Conservation (phyloP, 2,329 filamentous ascomycete genomes). For the Alternaria gansuensis region DNA sequence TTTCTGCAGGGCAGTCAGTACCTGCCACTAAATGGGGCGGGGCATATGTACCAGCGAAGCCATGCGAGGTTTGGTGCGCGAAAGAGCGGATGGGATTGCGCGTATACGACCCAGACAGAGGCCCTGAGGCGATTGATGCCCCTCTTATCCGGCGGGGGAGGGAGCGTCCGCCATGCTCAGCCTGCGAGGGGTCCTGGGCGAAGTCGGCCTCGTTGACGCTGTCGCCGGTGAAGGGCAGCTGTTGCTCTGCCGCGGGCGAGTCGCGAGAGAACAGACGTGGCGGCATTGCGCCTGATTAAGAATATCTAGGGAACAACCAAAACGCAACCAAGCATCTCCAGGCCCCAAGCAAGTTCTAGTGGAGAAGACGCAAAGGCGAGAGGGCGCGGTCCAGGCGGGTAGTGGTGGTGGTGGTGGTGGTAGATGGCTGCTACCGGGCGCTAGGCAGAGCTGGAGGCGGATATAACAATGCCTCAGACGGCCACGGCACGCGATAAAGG, state of each 20-base stretch:
- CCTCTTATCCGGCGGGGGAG: conserved; percentile 42
- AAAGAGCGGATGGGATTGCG: conserved; percentile 75
- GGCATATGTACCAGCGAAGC: conserved; percentile 62
- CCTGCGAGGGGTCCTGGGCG: conserved; percentile 29
- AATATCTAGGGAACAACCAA: conserved; percentile 7
- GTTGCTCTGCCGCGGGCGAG: conserved; percentile 31
- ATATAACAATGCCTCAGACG: not conserved
- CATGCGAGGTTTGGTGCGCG: conserved; percentile 71
- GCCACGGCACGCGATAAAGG: conserved; percentile 2
- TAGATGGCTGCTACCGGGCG: conserved; percentile 9
- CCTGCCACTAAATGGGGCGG: conserved; percentile 6
- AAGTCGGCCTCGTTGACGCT: conserved; percentile 43
- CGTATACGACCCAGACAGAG: conserved; percentile 44
- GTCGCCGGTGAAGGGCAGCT: conserved; percentile 48
- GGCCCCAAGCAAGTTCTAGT: conserved; percentile 4
- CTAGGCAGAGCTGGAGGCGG: conserved; percentile 11
- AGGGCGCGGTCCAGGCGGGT: conserved; percentile 10
- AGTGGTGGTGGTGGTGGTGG: conserved; percentile 5
- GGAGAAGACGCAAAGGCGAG: not conserved
- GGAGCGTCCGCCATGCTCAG: conserved; percentile 37
- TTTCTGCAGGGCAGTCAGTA: conserved; percentile 64
- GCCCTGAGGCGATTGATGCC: conserved; percentile 33
- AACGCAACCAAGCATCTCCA: conserved; percentile 16
- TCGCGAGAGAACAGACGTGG: conserved; percentile 34
- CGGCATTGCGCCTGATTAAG: conserved; percentile 31